Evolutionary conservation across 225 moss, liverwort and hornwort species (phyloP).

Genomic region (Bryoerythrophyllum caledonicum): DNA sequence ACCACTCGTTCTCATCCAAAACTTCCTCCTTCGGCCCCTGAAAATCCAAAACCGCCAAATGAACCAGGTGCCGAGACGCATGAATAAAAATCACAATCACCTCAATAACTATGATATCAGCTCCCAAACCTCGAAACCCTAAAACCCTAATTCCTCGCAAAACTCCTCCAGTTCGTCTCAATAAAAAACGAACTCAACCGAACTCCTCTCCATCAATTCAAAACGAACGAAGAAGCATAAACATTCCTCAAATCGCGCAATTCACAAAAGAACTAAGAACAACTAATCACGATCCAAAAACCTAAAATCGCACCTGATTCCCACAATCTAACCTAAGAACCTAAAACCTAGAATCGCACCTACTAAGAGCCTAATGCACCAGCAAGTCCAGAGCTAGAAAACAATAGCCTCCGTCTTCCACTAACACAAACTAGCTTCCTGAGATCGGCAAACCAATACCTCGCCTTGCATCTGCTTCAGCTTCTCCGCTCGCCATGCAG

Average conservation of each 20-base stretch:
- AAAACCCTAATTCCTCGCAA: conserved; percentile 18
- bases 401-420: background rate
- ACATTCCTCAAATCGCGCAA: background rate
- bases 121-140: conserved; percentile 1
- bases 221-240: background rate
- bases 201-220: background rate
- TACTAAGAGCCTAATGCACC: background rate
- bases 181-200: background rate
- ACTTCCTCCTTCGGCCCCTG: conserved; percentile 85
- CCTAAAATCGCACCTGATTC: too few species aligned
- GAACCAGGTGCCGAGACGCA: too few species aligned
- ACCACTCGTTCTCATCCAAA: conserved; percentile 88
- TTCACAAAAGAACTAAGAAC: background rate
- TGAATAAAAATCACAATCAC: conserved; percentile 12
- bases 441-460: conserved; percentile 41
- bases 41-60: conserved; percentile 8
- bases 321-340: too few species aligned
- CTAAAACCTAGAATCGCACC: background rate
- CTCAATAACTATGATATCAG: background rate
- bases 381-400: background rate
- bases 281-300: background rate
- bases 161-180: background rate
- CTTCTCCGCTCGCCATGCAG: conserved; percentile 92
- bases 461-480: conserved; percentile 86
- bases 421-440: background rate